A percentile compares a stretch with the other conserved stretches of the same genome.
phyloP scores from a whole-genome alignment of 2,329 filamentous ascomycete genomes.

The Botrytis galanthina region DNA sequence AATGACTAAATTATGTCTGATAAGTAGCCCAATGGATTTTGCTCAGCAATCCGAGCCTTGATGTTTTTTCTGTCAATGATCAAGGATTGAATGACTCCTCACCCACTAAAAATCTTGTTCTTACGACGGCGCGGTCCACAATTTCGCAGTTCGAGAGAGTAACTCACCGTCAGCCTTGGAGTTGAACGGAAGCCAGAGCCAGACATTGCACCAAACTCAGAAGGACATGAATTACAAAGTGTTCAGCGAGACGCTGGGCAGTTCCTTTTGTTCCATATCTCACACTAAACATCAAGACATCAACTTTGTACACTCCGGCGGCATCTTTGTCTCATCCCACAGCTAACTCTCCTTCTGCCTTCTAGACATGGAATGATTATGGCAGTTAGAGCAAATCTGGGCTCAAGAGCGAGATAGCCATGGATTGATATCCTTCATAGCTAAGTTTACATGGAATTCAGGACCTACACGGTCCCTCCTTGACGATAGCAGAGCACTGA shows the following conservation, averaged over 20 bases:
- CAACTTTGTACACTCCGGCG: too few relatives aligned
- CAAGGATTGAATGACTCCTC: neutral
- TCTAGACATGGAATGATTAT: too few relatives aligned
- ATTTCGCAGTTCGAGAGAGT: neutral
- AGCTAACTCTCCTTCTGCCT: too few relatives aligned
- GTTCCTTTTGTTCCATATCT: too few relatives aligned
- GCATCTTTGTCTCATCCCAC: too few relatives aligned
- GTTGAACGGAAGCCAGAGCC: neutral
- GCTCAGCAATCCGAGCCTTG: neutral
- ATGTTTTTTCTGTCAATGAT: too few relatives aligned
- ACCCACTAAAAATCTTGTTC: neutral
- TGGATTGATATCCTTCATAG: neutral
- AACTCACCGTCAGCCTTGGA: neutral
- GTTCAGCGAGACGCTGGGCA: neutral
- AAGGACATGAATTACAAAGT: neutral
- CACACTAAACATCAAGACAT: too few relatives aligned
- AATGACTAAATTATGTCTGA: too few relatives aligned
- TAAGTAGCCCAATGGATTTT: too few relatives aligned
- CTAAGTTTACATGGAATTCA: neutral
- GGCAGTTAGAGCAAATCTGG: too few relatives aligned
- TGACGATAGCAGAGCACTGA: neutral
- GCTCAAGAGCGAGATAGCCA: neutral
- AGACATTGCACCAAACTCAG: neutral
- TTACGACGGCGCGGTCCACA: accelerated
- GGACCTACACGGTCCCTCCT: neutral